Percentiles rank a stretch among this genome's conserved stretches.
Conservation (phyloP, 345 rosid species). For the Toxicodendron radicans region DNA sequence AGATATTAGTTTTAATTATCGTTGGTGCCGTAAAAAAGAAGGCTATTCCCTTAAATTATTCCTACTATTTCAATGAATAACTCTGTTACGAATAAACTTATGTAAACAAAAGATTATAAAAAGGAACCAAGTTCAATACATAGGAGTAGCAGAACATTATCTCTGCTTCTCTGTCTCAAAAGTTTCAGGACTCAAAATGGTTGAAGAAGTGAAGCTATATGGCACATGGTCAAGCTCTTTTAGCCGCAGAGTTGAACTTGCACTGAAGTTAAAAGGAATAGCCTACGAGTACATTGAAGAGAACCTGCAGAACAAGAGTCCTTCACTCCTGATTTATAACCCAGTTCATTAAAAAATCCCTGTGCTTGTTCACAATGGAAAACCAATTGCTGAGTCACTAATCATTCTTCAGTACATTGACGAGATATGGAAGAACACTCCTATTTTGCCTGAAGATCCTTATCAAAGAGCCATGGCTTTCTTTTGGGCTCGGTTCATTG, state of each 20-base stretch:
- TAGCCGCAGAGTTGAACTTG: slow-evolving; percentile 37
- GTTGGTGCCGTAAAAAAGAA: no score
- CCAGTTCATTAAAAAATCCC: slow-evolving; percentile 43
- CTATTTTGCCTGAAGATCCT: slow-evolving; percentile 42
- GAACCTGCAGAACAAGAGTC: slow-evolving; percentile 36
- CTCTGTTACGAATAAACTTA: neutral
- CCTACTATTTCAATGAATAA: no score
- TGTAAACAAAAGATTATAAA: neutral
- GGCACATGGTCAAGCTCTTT: slow-evolving; percentile 31
- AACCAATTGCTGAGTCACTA: slow-evolving; percentile 36
- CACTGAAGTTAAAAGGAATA: slow-evolving; percentile 42
- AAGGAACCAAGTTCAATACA: neutral
- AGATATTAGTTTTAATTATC: no score
- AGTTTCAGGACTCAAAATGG: neutral
- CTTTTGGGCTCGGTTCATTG: slow-evolving; percentile 44
- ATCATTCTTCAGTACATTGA: slow-evolving; percentile 53
- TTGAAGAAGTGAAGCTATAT: slow-evolving; percentile 11
- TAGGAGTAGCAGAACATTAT: neutral
- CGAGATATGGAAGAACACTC: slow-evolving; percentile 43
- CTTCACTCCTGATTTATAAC: slow-evolving; percentile 35
- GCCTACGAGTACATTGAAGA: slow-evolving; percentile 39
- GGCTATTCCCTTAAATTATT: no score
- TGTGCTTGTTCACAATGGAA: slow-evolving; percentile 45
- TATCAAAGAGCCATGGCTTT: slow-evolving; percentile 40
- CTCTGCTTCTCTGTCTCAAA: neutral